Base-by-base conservation (phyloP, 192 early-diverging fungal species). In the Umbelopsis isabellina region DNA sequence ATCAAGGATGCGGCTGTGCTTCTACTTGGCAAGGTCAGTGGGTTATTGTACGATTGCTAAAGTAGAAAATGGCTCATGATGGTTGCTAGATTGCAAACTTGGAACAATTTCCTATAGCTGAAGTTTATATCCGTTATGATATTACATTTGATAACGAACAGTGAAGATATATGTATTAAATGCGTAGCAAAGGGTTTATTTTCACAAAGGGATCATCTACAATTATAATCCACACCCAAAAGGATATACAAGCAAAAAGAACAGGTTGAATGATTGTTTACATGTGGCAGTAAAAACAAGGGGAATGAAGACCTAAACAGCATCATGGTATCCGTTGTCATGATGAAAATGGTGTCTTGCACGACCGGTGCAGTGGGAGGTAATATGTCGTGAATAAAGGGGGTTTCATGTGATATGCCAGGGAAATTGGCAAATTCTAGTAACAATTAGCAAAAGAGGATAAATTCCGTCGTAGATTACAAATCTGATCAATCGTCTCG, bases 401-500 rank as follows among this genome's bases (percentile, higher is more conserved):
- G 55, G 16, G 55, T 1, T 23, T n/a, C 51, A 12, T 12, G 25
- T 1, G 30, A 41, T 41, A 41, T 41, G 37, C 37, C 37, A 41
- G 37, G 37, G 37, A 10, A 41, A 41, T 41, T 41, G 37, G 37
- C 37, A 41, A 30, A 41, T 41, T 41, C 37, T 41, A 41, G 37
- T 41, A 41, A 10, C 37, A 41, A 41, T 4, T 41, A 41, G 37
- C 37, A 41, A 41, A 41, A 41, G 7, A 41, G 37, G 37, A 41
- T 41, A 9, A 41, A 41, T 41, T 41, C 37, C 37, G 37, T 41
- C 37, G 5, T 41, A 41, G 37, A 41, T 41, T 41, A 41, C 10
- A 41, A 41, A 41, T 55, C 9, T 25, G 15, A 35, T 61, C 15
- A 61, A 35, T 73, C 72, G 10, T 64, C 72, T 51, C 72, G 65